A percentile compares a stretch with the other conserved stretches of the same genome.
Evolutionary conservation across 2,329 filamentous ascomycete species (phyloP).

Genomic region (Colletotrichum falcatum): DNA sequence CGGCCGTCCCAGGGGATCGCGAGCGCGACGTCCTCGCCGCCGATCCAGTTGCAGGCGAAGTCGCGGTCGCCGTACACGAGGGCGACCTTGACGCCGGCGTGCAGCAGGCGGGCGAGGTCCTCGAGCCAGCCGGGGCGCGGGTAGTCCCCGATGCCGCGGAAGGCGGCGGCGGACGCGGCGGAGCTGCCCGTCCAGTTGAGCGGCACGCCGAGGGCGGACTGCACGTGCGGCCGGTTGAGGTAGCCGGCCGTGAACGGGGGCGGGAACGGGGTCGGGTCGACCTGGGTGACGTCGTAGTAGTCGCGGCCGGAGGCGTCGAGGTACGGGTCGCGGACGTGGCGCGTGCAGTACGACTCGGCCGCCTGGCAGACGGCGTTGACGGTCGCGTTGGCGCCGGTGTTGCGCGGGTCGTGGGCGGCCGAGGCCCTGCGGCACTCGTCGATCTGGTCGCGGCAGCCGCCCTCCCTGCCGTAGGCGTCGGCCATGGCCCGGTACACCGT

Average conservation of each 20-base stretch:
- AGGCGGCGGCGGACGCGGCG: conserved; percentile 30
- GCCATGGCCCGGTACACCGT: conserved; percentile 47
- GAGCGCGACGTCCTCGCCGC: conserved; percentile 59
- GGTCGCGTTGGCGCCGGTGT: conserved; percentile 45
- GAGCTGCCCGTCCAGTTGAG: conserved; percentile 61
- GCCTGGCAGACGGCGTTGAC: conserved; percentile 42
- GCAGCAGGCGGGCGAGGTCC: conserved; percentile 56
- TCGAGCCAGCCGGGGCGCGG: conserved; percentile 55
- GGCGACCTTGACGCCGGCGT: conserved; percentile 68
- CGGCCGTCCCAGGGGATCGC: conserved; percentile 50
- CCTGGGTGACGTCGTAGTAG: conserved; percentile 43
- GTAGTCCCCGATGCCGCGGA: conserved; percentile 47
- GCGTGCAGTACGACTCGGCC: conserved; percentile 34
- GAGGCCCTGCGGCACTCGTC: conserved; percentile 60
- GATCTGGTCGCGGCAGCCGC: conserved; percentile 67
- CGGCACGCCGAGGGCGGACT: conserved; percentile 71
- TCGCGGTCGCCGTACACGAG: conserved; percentile 66
- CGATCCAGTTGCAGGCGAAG: conserved; percentile 70
- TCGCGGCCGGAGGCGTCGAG: conserved; percentile 24
- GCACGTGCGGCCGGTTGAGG: conserved; percentile 53
- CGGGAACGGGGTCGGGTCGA: conserved; percentile 41
- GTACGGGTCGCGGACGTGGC: conserved; percentile 38
- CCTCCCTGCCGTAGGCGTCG: conserved; percentile 46
- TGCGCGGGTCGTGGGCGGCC: conserved; percentile 39
- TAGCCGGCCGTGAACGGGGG: conserved; percentile 37